Conservation (phyloP, 495 filamentous ascomycete genomes). For the Penicillium lividum region DNA sequence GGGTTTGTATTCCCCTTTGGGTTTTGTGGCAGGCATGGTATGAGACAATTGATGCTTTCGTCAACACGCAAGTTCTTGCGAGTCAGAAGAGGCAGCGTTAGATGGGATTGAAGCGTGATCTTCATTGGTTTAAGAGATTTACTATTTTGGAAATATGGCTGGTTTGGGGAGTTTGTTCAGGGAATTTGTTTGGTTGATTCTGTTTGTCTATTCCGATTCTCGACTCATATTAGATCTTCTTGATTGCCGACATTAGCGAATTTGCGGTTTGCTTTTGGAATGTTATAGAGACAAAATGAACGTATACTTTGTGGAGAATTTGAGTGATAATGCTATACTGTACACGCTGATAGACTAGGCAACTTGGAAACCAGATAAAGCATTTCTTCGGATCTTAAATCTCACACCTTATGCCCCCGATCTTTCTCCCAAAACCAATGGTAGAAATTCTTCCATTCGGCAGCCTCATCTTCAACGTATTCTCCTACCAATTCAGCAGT, state of each 20-base stretch:
- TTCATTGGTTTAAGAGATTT: too few relatives aligned
- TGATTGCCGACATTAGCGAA: not conserved
- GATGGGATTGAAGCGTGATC: too few relatives aligned
- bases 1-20: conserved; percentile 81
- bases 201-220: too few relatives aligned
- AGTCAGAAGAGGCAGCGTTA: not conserved
- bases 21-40: conserved; percentile 66
- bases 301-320: not conserved
- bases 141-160: too few relatives aligned
- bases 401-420: conserved; percentile 17
- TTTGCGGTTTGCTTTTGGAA: not conserved
- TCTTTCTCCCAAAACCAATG: conserved; percentile 50
- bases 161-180: too few relatives aligned
- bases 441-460: conserved; percentile 45
- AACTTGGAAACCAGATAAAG: not conserved
- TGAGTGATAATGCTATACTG: conserved; percentile 5
- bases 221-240: too few relatives aligned
- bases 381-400: not conserved
- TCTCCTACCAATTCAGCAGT: conserved; percentile 50
- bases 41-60: conserved; percentile 62
- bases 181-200: too few relatives aligned
- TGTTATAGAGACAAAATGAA: not conserved
- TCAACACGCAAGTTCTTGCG: conserved; percentile 23
- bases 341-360: conserved; percentile 3
- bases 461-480: conserved; percentile 49